Conservation (phyloP, 306 rosid species). For the Quillaja saponaria region DNA sequence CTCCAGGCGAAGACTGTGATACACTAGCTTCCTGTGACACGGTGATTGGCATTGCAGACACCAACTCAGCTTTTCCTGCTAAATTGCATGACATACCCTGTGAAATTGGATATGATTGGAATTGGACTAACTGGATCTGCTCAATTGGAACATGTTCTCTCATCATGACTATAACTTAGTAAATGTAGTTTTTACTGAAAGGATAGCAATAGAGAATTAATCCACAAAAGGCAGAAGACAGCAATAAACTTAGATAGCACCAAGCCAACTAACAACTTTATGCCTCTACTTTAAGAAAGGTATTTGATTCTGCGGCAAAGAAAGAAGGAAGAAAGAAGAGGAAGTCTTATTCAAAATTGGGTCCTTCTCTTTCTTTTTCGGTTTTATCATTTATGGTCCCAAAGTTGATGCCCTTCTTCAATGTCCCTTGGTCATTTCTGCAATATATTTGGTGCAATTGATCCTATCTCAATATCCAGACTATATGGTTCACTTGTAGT, state of each 20-base stretch:
- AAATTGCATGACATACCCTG: too few relatives aligned
- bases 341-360: background rate
- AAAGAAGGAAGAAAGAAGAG: background rate
- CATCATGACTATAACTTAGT: background rate
- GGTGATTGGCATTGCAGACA: background rate
- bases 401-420: slow-evolving; percentile 13
- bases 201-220: background rate
- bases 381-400: background rate
- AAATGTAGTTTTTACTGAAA: background rate
- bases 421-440: background rate
- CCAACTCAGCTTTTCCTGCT: background rate
- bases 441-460: slow-evolving; percentile 4
- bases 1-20: too few relatives aligned
- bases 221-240: too few relatives aligned
- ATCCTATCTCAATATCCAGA: background rate
- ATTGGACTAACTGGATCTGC: background rate
- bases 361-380: background rate
- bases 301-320: background rate
- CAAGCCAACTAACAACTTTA: too few relatives aligned
- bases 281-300: background rate
- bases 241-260: too few relatives aligned
- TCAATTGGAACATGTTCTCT: background rate
- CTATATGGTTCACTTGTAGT: background rate
- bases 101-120: background rate
- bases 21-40: background rate